Conservation (phyloP, 2,329 filamentous ascomycete species). For the Raffaelea arxii region DNA sequence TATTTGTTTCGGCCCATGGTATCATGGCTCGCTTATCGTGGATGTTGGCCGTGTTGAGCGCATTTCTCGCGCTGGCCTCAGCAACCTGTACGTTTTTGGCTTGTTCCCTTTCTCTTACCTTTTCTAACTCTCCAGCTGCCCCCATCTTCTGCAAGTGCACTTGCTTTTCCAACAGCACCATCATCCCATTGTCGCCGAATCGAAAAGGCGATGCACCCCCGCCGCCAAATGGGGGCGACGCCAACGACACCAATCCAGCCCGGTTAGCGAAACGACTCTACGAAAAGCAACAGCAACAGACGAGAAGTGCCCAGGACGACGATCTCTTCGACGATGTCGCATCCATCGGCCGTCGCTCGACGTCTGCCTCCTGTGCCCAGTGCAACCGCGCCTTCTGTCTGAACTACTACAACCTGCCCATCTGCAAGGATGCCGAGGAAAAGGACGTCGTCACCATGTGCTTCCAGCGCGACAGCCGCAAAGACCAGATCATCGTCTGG, state of each 20-base stretch:
- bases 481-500: slow-evolving; percentile 58
- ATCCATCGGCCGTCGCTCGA: neutral
- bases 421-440: slow-evolving; percentile 53
- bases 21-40: slow-evolving; percentile 30
- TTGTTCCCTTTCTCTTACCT: neutral
- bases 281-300: neutral
- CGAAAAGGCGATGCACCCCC: slow-evolving; percentile 16
- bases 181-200: slow-evolving; percentile 48
- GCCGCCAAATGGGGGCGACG: slow-evolving; percentile 9
- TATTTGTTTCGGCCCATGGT: no score
- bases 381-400: slow-evolving; percentile 59
- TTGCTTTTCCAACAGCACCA: slow-evolving; percentile 60
- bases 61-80: slow-evolving; percentile 19
- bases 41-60: slow-evolving; percentile 26
- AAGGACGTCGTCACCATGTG: slow-evolving; percentile 53
- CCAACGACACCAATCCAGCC: neutral
- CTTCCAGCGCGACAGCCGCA: slow-evolving; percentile 58
- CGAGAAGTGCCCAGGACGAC: neutral
- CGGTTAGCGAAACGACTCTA: neutral
- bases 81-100: slow-evolving; percentile 31
- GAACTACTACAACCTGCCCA: slow-evolving; percentile 46
- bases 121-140: slow-evolving; percentile 31
- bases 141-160: slow-evolving; percentile 62
- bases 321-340: neutral
- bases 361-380: slow-evolving; percentile 39